These are phyloP conservation scores for Begonia loranthoides DNA, from an alignment of 306 rosid genomes.

Conservation along the genomic window DNA sequence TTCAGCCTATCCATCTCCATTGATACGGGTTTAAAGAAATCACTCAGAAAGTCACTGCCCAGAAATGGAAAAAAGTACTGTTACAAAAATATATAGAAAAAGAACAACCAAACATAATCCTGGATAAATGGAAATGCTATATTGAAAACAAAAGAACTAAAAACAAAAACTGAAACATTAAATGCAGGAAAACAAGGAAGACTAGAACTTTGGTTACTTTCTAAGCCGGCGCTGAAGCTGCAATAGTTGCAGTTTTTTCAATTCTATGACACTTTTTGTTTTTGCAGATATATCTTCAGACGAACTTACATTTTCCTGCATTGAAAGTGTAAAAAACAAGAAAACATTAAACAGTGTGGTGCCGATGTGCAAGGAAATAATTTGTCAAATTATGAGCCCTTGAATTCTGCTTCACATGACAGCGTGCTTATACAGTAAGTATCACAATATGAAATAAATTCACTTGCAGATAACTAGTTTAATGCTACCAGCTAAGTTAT, in stretches of 20 bases:
- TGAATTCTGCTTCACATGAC: too few species aligned
- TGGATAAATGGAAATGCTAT: too few species aligned
- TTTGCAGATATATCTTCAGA: constrained; percentile 95
- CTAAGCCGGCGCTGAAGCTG: constrained; percentile 93
- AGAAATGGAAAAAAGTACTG: constrained; percentile 14
- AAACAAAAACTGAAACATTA: not conserved
- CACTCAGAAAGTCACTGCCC: constrained; percentile 80
- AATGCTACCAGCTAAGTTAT: not conserved
- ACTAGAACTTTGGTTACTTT: constrained; percentile 32
- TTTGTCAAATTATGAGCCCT: not conserved
- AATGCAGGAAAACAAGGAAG: not conserved
- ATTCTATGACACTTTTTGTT: constrained; percentile 95
- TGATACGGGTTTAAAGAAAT: constrained; percentile 76
- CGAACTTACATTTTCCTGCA: constrained; percentile 82
- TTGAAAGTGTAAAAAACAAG: constrained; percentile 8
- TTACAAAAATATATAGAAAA: constrained; percentile 12
- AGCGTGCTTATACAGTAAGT: too few species aligned
- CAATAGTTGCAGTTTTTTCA: constrained; percentile 89
- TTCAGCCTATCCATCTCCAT: constrained; percentile 71
- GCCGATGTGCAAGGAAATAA: constrained; percentile 1
- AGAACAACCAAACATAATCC: not conserved
- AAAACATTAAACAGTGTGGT: not conserved
- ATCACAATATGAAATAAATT: not conserved
- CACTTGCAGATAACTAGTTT: not conserved
- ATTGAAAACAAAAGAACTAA: not conserved